Base-by-base conservation (phyloP, 495 filamentous ascomycete genomes). In the Penicillium longicatenatum region DNA sequence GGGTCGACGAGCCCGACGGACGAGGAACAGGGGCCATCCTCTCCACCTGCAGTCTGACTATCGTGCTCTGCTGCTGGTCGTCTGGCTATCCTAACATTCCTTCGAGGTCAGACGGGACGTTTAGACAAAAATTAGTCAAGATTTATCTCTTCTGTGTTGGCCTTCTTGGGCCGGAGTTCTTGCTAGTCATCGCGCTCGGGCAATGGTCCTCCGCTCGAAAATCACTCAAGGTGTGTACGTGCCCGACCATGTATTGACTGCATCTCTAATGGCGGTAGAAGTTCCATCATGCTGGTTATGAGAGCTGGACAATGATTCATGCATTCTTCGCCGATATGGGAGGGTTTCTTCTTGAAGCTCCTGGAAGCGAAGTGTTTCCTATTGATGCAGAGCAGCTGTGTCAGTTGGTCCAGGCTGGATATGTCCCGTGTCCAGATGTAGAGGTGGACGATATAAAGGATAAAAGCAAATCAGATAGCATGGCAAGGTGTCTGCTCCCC, bases 291-390 rank as follows among this genome's bases (percentile, higher is more conserved):
- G 45, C 31, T 4, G 59, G 63, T 29, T 56, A 55, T 35, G 24
- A 39, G 10, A 14, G 52, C 12, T 79, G 74, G 77, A 74, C 73
- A 7, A 48, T 71, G 1, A 59, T 54, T 9, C 77, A 79, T 62
- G 67, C 66, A 20, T 74, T 70, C 51, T 79, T 70, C 51, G 71
- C 69, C 19, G 52, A 68, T 22, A 79, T 79, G 73, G 77, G 75
- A 9, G 74, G 74, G 6, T 70, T 78, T 55, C 54, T 60, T 0
- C 46, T 79, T 6, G 53, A 72, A 14, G 39, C 51, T 2, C 55
- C 46, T 14, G 55, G 50, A 63, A 43, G 14, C 62, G 19, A 51
- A n/a, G n/a, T 55, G 37, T 49, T 60, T 52, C 57, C 54, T 3
- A 26, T 63, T 1, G 44, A 58, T 20, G 59, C 55, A 1, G 33